phyloP scores from a whole-genome alignment of 176 grass and related monocot genomes.

The Melocanna baccifera region DNA sequence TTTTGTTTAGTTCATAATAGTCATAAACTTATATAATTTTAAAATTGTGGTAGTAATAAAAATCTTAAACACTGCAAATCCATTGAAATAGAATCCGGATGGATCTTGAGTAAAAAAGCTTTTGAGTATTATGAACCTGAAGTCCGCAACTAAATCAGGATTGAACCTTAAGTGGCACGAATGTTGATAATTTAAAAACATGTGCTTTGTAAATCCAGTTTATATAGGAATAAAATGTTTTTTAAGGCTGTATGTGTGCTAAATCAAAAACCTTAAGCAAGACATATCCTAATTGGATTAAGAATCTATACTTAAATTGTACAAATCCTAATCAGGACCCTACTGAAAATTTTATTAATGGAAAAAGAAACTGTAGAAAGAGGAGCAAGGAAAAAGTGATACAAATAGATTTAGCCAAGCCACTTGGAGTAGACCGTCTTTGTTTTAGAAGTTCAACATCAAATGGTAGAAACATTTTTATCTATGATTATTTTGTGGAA shows the following conservation, averaged over 20 bases:
- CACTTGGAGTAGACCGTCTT: not conserved
- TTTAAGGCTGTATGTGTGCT: no score
- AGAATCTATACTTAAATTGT: no score
- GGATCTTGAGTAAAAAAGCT: not conserved
- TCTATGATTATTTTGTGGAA: no score
- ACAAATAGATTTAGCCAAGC: not conserved
- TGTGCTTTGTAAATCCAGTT: no score
- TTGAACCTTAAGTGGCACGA: no score
- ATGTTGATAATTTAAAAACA: no score
- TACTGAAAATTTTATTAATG: not conserved
- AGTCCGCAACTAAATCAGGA: no score
- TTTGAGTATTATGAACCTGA: not conserved
- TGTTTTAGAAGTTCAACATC: not conserved
- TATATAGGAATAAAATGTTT: no score
- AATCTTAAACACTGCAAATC: not conserved
- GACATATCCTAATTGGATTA: no score
- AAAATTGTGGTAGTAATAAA: not conserved
- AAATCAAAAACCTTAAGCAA: no score
- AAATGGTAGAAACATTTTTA: no score
- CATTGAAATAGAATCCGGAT: not conserved
- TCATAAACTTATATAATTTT: not conserved
- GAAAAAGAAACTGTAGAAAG: not conserved
- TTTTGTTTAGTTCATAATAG: not conserved
- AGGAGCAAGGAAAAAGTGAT: not conserved
- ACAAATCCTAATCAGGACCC: no score